Evolutionary conservation across 768 basidiomycete genomes (phyloP), one percentile per base, ranked within the genome.

Genomic region (Holtermanniella nyarrowii): DNA sequence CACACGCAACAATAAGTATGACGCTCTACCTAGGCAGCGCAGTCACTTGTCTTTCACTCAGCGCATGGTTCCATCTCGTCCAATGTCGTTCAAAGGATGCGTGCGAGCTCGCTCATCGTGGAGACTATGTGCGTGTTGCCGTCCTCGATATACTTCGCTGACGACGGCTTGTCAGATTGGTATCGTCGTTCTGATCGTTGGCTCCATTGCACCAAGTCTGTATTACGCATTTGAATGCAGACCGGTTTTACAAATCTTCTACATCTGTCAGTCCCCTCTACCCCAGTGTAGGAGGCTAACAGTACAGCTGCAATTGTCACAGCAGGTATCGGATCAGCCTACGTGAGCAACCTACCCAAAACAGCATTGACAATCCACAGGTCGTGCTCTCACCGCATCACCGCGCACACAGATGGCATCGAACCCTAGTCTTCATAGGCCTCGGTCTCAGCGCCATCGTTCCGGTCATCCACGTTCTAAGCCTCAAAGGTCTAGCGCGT

Each of bases 381-480:
- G 78, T 85, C 62, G 85, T 90, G 26, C 76, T 90, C 20, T 78
- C 82, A 46, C 86, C 87, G 4, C 79, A 83, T 63, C 88, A 88
- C 65, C 75, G 82, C 3, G 78, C 79, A 2, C 84, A 85, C 66
- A 78, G 88, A 22, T 79, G 82, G 58, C 80, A 83, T 45, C 80
- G 90, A 22, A 89, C 87, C 13, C 69, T 74, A 27, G 79, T 88
- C 14, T 95, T 91, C 74, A 78, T 89, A 57, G 78, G 76, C 10
- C 78, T 93, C 23, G 89, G 89, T 12, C 67, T 85, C 27, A 80
- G 78, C 53, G 83, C 80, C 11, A 69, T 84, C 41, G 63, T 85
- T 11, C 89, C 89, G 21, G 75, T 85, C 21, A 69, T 76, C 4
- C 88, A 93, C 59, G 74, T 82, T 23, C 57, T 84, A 23, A 26